Evolutionary conservation across 2,329 filamentous ascomycete genomes (phyloP), one percentile per base, ranked within the genome.

Genomic region (Tolypocladium tropicale): DNA sequence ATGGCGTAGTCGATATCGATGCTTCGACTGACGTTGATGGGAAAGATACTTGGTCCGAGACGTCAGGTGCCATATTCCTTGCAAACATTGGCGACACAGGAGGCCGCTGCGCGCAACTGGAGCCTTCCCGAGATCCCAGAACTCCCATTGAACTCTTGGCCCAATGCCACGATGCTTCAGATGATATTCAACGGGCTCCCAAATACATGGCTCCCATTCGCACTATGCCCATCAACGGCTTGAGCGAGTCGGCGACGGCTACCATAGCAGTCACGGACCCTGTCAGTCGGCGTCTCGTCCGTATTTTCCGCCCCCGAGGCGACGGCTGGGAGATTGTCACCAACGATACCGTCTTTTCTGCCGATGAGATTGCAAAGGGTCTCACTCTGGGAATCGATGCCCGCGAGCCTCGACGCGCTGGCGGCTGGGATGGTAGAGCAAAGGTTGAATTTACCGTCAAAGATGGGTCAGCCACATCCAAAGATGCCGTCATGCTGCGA

Each of bases 321-420:
- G 55, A 60, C 6, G 55, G 60, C 16, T 72, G 70, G 68, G 51
- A 53, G 3, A 56, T 67, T 7, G 62, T 69, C 16, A 60, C 64
- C 23, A 57, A 57, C 1, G 58, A 69, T 18, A 54, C 64, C 48
- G 59, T 56, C 2, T 72, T 74, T 59, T 65, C 58, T 9, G 60
- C 64, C 4, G 57, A 59, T 0, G 61, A 67, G 14, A 56, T 73
- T 1, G 55, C 57, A 7, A 16, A 48, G 1, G 72, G 71, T 1
- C 60, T 73, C 2, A 59, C 60, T 0, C 65, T 75, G 0, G 68
- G 68, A 3, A 66, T 74, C 9, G 72, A 74, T 58, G 68, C 60
- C 0, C 65, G 70, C 7, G 66, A 70, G 33, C 52, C 60, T 37
- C 59, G 61, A 23, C 48, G 64, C 41, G 18, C 59, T 0, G 23